These are phyloP conservation scores for Lactarius indigo DNA, from an alignment of 768 basidiomycete genomes.

Conservation along the genomic window DNA sequence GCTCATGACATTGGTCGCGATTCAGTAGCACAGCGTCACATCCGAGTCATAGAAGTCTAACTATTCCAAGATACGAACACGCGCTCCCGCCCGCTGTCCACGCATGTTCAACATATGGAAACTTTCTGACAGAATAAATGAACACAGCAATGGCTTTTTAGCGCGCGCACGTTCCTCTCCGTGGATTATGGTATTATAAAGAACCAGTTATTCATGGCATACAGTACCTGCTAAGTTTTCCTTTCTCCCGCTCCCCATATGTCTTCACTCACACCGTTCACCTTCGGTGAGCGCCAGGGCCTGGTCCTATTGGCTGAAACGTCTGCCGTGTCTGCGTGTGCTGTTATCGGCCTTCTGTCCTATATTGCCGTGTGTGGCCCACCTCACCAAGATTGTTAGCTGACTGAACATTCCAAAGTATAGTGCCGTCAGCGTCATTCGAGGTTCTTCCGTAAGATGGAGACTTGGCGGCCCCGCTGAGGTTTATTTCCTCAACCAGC, in stretches of 20 bases:
- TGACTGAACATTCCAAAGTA: constrained; percentile 12
- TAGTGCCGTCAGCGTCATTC: constrained; percentile 17
- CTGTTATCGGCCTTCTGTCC: constrained; percentile 23
- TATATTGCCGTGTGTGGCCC: constrained; percentile 26
- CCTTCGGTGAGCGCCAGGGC: constrained; percentile 28
- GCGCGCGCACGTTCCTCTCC: not conserved
- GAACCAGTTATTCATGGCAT: not conserved
- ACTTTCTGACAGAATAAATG: not conserved
- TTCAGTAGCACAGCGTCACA: not conserved
- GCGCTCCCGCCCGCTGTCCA: not conserved
- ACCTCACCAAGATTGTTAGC: not conserved
- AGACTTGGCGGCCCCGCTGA: constrained; percentile 25
- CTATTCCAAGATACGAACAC: not conserved
- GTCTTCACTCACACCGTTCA: not conserved
- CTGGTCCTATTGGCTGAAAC: constrained; percentile 26
- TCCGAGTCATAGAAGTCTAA: not conserved
- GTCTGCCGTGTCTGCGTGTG: constrained; percentile 26
- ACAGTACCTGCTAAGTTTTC: not conserved
- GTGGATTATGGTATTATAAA: not conserved
- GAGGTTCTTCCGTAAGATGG: constrained; percentile 17
- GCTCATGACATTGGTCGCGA: not conserved
- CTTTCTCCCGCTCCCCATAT: not conserved
- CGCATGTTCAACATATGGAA: not conserved
- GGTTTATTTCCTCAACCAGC: constrained; percentile 28
- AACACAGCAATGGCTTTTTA: not conserved